These are phyloP conservation scores for Candida khao-thaluensis DNA, from an alignment of 805 yeast genomes.

Conservation along the genomic window DNA sequence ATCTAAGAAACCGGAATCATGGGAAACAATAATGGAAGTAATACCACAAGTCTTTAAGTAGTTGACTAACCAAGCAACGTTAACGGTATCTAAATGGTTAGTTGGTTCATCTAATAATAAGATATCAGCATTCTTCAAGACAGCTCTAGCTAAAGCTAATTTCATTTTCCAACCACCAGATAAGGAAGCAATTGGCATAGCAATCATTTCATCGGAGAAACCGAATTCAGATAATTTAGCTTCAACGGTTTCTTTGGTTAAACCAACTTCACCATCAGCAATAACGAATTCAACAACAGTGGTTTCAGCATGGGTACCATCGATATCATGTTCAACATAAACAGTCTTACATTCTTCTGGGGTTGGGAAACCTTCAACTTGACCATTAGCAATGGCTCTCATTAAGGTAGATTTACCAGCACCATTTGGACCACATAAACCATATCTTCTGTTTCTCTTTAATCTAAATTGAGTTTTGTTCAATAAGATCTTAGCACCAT, in stretches of 20 bases:
- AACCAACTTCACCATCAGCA: constrained; percentile 76
- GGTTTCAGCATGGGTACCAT: constrained; percentile 96
- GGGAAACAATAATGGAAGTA: constrained; percentile 97
- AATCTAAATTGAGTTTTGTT: constrained; percentile 99
- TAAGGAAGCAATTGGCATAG: constrained; percentile 90
- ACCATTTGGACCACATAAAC: constrained; percentile 75
- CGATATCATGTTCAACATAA: constrained; percentile 99
- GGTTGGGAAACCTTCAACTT: constrained; percentile 99
- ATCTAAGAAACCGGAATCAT: constrained; percentile 99
- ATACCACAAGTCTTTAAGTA: constrained; percentile 98
- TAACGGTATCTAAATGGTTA: constrained; percentile 99
- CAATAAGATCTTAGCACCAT: constrained; percentile 99
- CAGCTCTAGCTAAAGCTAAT: constrained; percentile 99
- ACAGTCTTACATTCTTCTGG: constrained; percentile 99
- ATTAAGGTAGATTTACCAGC: constrained; percentile 64
- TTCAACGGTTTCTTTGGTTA: constrained; percentile 65
- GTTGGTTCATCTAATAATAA: constrained; percentile 99
- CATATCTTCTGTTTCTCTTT: constrained; percentile 98
- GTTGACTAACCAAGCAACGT: constrained; percentile 99
- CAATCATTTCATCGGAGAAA: constrained; percentile 91
- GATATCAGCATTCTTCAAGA: constrained; percentile 96
- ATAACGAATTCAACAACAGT: constrained; percentile 89
- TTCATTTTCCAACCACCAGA: constrained; percentile 99
- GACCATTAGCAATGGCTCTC: constrained; percentile 97
- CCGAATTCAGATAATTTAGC: constrained; percentile 84